Percentiles rank a stretch among this genome's conserved stretches.
These are phyloP conservation scores for Filobasidium uniguttulatum DNA, from an alignment of 1,284 basidiomycete species.

Conservation along the genomic window DNA sequence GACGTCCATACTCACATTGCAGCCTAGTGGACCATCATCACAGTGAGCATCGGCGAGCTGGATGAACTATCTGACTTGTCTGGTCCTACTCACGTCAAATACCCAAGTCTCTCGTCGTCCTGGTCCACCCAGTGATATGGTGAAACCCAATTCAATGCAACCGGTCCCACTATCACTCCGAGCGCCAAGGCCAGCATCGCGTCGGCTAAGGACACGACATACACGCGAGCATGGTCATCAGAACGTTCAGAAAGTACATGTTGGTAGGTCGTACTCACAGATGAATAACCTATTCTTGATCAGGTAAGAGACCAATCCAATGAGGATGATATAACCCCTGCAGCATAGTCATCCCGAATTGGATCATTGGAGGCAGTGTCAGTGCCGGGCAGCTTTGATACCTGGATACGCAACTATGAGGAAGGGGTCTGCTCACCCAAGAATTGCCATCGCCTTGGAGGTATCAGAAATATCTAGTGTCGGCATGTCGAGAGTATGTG, in stretches of 20 bases:
- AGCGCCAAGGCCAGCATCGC: constrained; percentile 85
- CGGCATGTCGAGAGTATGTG: constrained; percentile 34
- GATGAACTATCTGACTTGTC: too few relatives aligned
- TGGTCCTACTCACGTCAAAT: constrained; percentile 45
- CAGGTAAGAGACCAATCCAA: constrained; percentile 35
- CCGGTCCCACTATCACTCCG: constrained; percentile 63
- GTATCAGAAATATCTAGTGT: constrained; percentile 31
- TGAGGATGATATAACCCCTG: constrained; percentile 30
- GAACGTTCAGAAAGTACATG: neutral
- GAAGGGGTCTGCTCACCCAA: constrained; percentile 7
- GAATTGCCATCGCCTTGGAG: constrained; percentile 29
- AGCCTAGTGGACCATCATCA: neutral
- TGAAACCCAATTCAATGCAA: constrained; percentile 23
- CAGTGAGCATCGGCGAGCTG: too few relatives aligned
- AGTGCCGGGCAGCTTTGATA: neutral
- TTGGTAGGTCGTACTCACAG: constrained; percentile 26
- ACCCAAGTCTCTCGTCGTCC: constrained; percentile 42
- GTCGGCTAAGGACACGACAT: constrained; percentile 69
- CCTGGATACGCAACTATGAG: neutral
- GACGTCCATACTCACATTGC: neutral
- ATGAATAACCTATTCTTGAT: constrained; percentile 38
- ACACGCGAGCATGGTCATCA: neutral
- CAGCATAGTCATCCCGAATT: too few relatives aligned
- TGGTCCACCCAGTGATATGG: constrained; percentile 60
- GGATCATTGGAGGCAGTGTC: neutral